These are phyloP conservation scores for Penicillium capsulatum DNA, from an alignment of 2,329 filamentous ascomycete genomes.

Conservation along the genomic window DNA sequence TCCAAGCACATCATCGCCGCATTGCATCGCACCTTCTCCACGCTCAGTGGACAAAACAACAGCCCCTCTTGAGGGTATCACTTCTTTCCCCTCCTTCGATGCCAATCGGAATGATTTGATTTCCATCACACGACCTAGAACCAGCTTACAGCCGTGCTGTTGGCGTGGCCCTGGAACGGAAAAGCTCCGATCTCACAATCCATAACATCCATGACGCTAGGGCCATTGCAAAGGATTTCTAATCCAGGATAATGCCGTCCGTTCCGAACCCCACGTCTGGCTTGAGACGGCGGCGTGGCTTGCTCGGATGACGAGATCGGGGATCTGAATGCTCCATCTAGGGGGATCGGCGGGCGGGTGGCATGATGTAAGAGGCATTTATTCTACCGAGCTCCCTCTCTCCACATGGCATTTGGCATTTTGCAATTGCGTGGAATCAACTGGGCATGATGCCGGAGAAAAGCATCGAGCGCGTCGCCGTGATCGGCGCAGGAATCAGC, in stretches of 20 bases:
- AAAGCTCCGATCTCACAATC: conserved; percentile 22
- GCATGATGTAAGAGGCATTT: no score
- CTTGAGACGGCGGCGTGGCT: not conserved
- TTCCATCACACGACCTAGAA: not conserved
- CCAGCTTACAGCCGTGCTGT: not conserved
- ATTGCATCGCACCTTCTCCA: conserved; percentile 27
- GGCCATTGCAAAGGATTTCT: conserved; percentile 4
- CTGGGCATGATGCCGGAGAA: conserved; percentile 24
- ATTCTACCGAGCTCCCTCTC: no score
- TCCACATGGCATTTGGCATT: no score
- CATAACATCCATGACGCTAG: conserved; percentile 20
- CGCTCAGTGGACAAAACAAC: not conserved
- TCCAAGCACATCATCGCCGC: conserved; percentile 31
- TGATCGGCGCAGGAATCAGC: conserved; percentile 52
- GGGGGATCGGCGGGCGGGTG: no score
- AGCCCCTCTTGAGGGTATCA: not conserved
- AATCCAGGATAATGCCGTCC: conserved; percentile 6
- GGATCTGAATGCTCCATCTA: conserved; percentile 6
- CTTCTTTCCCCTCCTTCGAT: conserved; percentile 10
- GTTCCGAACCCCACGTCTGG: conserved; percentile 2
- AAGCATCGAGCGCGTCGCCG: conserved; percentile 34
- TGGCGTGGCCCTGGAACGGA: not conserved
- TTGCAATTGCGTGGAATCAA: no score
- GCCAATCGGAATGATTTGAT: not conserved
- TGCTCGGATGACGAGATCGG: conserved; percentile 12